Percentiles rank a stretch among this genome's conserved stretches.
Conservation (phyloP, 495 filamentous ascomycete genomes). For the Tuber borchii region DNA sequence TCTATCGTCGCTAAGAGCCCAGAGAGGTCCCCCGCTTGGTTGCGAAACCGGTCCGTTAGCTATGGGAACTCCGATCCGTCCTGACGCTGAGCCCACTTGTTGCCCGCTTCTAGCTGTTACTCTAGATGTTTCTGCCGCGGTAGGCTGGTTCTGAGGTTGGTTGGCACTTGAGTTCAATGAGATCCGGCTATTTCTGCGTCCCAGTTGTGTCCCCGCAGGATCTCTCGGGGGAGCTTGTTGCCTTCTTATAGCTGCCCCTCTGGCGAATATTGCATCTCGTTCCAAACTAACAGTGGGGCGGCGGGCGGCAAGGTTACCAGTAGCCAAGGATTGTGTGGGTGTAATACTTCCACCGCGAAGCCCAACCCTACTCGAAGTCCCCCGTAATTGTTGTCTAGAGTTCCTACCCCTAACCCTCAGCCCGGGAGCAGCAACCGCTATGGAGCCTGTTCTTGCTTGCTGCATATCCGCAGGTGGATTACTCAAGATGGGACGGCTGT, state of each 20-base stretch:
- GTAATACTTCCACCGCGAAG: slow-evolving; percentile 24
- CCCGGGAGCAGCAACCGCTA: slow-evolving; percentile 26
- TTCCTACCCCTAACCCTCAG: slow-evolving; percentile 23
- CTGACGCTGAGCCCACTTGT: not conserved
- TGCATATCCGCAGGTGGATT: slow-evolving; percentile 5
- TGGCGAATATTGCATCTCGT: not conserved
- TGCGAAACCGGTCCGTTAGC: slow-evolving; percentile 2
- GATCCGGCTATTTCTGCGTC: not conserved
- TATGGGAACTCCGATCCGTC: not conserved
- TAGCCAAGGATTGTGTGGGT: not conserved
- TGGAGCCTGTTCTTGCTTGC: slow-evolving; percentile 22
- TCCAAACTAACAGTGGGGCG: not conserved
- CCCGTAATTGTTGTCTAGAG: slow-evolving; percentile 27
- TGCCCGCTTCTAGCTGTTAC: not conserved
- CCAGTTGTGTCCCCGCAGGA: not conserved
- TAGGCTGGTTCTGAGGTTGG: not conserved
- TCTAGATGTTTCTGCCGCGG: not conserved
- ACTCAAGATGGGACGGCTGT: slow-evolving; percentile 5
- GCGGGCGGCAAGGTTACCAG: not conserved
- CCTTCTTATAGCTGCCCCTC: not conserved
- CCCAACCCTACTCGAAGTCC: slow-evolving; percentile 23
- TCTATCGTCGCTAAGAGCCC: not conserved
- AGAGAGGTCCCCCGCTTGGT: not conserved
- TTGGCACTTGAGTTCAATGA: not conserved
- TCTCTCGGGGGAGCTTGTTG: slow-evolving; percentile 1